A percentile compares a stretch with the other conserved stretches of the same genome.
Conservation (phyloP, 352 stramenopile species). For the Globisporangium echinulatum region DNA sequence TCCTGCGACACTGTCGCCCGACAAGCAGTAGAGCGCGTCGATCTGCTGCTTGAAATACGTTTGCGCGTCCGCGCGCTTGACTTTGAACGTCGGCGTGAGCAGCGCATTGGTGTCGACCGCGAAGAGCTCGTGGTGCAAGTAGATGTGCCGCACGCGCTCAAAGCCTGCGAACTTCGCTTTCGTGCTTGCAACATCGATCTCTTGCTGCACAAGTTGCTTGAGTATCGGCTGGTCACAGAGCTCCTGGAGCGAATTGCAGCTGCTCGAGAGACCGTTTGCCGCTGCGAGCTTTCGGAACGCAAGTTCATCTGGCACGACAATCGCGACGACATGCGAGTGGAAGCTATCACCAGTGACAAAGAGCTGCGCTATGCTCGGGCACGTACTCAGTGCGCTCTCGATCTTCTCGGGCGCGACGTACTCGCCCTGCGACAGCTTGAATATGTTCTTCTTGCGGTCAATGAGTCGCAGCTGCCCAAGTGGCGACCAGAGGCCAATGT, state of each 20-base stretch:
- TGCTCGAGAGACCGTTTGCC: slow-evolving; percentile 19
- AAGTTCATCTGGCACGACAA: slow-evolving; percentile 85
- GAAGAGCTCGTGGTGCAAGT: slow-evolving; percentile 89
- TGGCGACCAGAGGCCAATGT: slow-evolving; percentile 93
- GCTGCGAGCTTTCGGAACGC: slow-evolving; percentile 31
- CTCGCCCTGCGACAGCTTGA: slow-evolving; percentile 93
- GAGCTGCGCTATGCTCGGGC: slow-evolving; percentile 87
- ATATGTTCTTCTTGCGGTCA: slow-evolving; percentile 92
- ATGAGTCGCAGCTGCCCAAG: slow-evolving; percentile 89
- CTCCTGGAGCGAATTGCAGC: slow-evolving; percentile 23
- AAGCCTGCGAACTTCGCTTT: slow-evolving; percentile 86
- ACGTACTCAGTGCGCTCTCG: slow-evolving; percentile 91
- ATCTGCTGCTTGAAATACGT: slow-evolving; percentile 61
- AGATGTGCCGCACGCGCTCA: slow-evolving; percentile 88
- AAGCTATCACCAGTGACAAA: slow-evolving; percentile 97
- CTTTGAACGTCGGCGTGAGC: slow-evolving; percentile 96
- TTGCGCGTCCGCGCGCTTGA: slow-evolving; percentile 82
- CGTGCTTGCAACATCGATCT: slow-evolving; percentile 46
- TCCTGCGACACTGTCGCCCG: slow-evolving; percentile 42
- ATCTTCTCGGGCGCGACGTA: slow-evolving; percentile 97
- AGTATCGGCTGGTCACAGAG: slow-evolving; percentile 48
- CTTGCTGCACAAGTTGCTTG: slow-evolving; percentile 31
- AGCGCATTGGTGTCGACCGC: slow-evolving; percentile 89
- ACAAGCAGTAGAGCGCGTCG: slow-evolving; percentile 57
- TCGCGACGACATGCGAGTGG: slow-evolving; percentile 91